phyloP scores from a whole-genome alignment of 225 moss, liverwort and hornwort genomes.

The Marchantia polymorpha region DNA sequence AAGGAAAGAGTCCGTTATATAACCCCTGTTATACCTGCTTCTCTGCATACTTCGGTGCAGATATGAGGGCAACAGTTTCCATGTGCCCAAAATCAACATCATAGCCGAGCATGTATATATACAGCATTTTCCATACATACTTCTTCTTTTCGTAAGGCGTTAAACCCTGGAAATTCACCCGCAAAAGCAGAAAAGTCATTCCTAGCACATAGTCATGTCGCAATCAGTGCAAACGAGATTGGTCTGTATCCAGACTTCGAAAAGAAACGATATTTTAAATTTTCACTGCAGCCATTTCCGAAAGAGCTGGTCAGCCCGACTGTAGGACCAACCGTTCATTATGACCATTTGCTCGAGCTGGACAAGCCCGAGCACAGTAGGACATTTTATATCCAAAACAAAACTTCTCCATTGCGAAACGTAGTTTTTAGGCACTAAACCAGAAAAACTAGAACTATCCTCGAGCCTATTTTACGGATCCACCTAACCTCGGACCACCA shows the following conservation, averaged over 20 bases:
- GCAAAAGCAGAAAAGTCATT: slow-evolving; percentile 11
- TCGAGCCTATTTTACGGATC: slow-evolving; percentile 5
- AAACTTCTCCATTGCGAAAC: neutral
- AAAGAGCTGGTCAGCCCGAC: neutral
- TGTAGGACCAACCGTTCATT: neutral
- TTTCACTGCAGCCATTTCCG: neutral
- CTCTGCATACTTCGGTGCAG: slow-evolving; percentile 97
- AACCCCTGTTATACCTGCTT: slow-evolving; percentile 59
- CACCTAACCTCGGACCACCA: neutral
- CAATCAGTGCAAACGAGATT: neutral
- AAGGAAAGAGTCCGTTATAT: no score
- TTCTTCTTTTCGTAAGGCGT: slow-evolving; percentile 97
- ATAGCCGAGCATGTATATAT: slow-evolving; percentile 98
- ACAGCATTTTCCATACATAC: slow-evolving; percentile 99
- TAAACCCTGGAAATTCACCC: slow-evolving; percentile 65
- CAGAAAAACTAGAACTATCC: neutral
- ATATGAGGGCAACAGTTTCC: slow-evolving; percentile 96
- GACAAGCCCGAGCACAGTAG: neutral
- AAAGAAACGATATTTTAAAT: neutral
- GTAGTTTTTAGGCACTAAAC: neutral
- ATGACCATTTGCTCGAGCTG: neutral
- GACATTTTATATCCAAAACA: neutral
- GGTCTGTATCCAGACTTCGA: neutral
- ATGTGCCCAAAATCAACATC: slow-evolving; percentile 99
- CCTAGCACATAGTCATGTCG: neutral